Base-by-base conservation (phyloP, 768 basidiomycete species). In the Scleroderma bovista region DNA sequence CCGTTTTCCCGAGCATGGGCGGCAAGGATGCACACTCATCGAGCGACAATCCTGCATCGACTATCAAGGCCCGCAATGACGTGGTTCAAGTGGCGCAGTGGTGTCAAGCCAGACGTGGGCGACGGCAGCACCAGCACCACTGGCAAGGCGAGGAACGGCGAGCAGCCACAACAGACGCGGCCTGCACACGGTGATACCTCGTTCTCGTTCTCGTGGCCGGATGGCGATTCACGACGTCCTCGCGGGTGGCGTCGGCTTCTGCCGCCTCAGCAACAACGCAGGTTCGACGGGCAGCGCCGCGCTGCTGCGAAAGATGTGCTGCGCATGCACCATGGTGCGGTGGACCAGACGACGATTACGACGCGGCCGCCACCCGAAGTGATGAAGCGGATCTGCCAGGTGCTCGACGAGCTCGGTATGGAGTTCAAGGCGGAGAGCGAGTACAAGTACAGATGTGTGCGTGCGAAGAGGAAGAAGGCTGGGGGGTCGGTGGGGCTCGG, bases 61-160 rank as follows among this genome's bases (percentile, higher is more conserved):
- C 89, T n/a, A 84, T 78, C 69, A 88, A 93, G 66, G 93, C 95
- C 4, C 83, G 84, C 66, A 92, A 87, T 62, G 96, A 98, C 47
- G 57, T 99, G 96, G 96, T 98, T 99, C 80, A 76, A 88, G 67
- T 78, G 77, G 48, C 80, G 78, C 69, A 84, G 82, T 60, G 85
- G 80, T 3, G 65, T 44, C 47, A 67, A 64, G 60, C 63, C 57
- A 49, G 67, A 60, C 15, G 23, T 22, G 17, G 41, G 22, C n/a
- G 13, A 19, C 22, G 19, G 23, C 41, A 26, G 7, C 16, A 6
- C 7, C 11, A n/a, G 20, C 26, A 31, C 52, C 52, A 56, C 59
- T 16, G 54, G 31, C 4, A 45, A 33, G 44, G n/a, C 38, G 39
- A 58, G 40, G 29, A 52, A 52, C 12, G 64, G 58, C 33, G 53